phyloP scores from a whole-genome alignment of 169 alveolate species.

The Eimeria falciformis region DNA sequence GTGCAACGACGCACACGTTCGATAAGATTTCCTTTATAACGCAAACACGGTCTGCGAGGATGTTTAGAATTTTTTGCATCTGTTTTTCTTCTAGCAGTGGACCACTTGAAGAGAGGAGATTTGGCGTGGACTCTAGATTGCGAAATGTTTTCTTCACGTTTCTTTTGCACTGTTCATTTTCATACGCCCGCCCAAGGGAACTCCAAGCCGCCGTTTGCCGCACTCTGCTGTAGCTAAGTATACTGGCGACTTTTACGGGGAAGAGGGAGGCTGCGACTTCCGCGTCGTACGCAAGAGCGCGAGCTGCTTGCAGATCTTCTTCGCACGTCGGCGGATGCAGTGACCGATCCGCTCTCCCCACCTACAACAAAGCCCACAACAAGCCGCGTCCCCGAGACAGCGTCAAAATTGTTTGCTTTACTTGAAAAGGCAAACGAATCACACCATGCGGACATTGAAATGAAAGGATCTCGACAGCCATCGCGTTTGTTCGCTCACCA shows the following conservation, averaged over 20 bases:
- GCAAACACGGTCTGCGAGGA: neutral
- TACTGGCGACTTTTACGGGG: neutral
- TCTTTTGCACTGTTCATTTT: neutral
- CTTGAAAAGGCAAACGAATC: too few species aligned
- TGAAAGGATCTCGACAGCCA: neutral
- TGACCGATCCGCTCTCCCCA: neutral
- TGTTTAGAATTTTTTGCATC: too few species aligned
- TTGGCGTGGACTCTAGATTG: neutral
- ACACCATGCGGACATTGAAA: too few species aligned
- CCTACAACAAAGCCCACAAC: neutral
- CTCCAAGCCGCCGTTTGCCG: neutral
- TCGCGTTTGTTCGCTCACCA: neutral
- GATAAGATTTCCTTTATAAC: neutral
- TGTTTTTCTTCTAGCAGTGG: too few species aligned
- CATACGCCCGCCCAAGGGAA: neutral
- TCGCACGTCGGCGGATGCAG: neutral
- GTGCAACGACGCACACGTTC: constrained; percentile 11
- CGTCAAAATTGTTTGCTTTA: neutral
- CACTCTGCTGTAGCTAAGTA: neutral
- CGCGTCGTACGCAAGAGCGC: neutral
- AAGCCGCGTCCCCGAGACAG: neutral
- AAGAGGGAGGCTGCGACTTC: neutral
- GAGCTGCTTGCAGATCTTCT: neutral
- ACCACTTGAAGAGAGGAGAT: too few species aligned
- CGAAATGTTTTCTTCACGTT: neutral